Evolutionary conservation across 345 rosid species (phyloP), one percentile per base, ranked within the genome.

Genomic region (Rhizophora mangle): DNA sequence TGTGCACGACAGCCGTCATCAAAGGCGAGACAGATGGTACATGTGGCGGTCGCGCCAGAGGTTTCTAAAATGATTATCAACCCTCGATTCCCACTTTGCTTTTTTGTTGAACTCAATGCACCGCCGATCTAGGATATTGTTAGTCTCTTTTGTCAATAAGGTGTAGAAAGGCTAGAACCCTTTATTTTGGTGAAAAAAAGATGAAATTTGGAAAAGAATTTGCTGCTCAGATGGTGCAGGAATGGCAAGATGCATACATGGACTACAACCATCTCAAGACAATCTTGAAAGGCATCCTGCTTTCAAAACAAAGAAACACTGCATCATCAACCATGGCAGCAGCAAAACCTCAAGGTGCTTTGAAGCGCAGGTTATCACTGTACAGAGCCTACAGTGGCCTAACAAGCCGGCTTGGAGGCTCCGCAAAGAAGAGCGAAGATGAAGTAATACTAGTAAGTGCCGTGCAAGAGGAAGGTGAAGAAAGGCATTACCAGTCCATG

Each of bases 131-230:
- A 8, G 13, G 29, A n/a, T 2, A 24, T 24, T 31, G 10, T 19
- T 22, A 22, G 15, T 67, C 36, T 55, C n/a, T 15, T 24, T 47
- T 6, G 8, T 51, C 57, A 65, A 6, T 29, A 31, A 65, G 19
- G 52, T 52, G 18, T 11, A 27, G 0, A 18, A 47, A 19, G 21
- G 29, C 65, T 5, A 43, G 59, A 46, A 60, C 6, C 46, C 5
- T 69, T 31, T 34, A 1, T 13, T 31, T 32, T 69, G 36, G 22
- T 19, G 46, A n/a, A 30, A 51, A 32, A 37, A 76, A 59, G 36
- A 90, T 91, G 97, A 91, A 88, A 85, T 91, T 91, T 58, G 97
- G 92, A 26, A 88, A 88, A 79, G 93, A 92, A 69, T 92, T 83
- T 18, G 78, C 76, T 11, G 74, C 86, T 5, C 96, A 92, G 54